Base-by-base conservation (phyloP, 805 yeast species). In the Cyberlindnera americana region DNA sequence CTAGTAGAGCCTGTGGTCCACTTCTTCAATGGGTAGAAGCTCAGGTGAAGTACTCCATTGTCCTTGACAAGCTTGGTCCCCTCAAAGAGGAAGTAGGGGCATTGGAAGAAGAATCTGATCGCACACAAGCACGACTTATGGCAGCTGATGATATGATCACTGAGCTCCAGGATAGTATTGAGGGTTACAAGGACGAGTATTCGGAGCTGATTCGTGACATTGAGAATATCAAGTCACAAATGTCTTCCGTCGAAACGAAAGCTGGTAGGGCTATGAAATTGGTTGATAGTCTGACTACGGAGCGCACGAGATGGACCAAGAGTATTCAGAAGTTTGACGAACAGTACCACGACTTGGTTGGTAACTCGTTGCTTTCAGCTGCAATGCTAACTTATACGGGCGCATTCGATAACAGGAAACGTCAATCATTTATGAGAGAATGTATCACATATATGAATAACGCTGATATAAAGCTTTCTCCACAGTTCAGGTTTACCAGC, bases 1-100 rank as follows among this genome's bases (percentile, higher is more conserved):
- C 98, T 5, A 83, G 95, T 60, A 88, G 85, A 54, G 97, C 97
- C 0, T 88, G 97, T 65, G 98, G 96, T 0, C 98, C 98, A 0
- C 64, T 91, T 25, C 55, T 84, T 15, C 81, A 80, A 45, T 91
- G 98, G 98, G 90, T 89, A 0, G 71, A 72, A 38, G 97, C 98
- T 0, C 97, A 91, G 48, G 67, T 89, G n/a, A 66, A 71, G n/a
- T 91, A 83, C 54, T 75, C 91, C 0, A 54, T 75, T 2, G 83
- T 89, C 17, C 63, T 87, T 31, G 83, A 83, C 26, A 73, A 70
- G 36, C 74, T 91, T 19, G 83, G 77, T 1, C 98, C 98, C 0
- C 60, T 91, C 50, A 66, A 79, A 40, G 67, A 67, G 5, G 95
- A 89, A 49, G 84, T 88, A 4, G 52, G 51, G 7, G 53, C 46